Conservation (phyloP, 2,329 filamentous ascomycete genomes). For the Madurella mycetomatis region DNA sequence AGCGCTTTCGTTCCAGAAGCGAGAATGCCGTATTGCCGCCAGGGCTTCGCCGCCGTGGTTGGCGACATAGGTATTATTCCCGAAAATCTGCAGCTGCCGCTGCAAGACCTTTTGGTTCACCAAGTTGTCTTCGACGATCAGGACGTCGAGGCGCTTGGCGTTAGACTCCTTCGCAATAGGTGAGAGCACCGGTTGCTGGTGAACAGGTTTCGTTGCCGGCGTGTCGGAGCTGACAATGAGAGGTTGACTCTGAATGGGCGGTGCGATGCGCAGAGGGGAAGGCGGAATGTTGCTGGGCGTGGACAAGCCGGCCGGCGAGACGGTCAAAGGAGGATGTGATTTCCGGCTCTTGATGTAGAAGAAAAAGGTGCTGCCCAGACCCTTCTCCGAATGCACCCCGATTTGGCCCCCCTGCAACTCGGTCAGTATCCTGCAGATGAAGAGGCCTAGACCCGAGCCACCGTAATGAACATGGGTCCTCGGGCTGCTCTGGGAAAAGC, state of each 20-base stretch:
- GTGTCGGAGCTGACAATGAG: neutral
- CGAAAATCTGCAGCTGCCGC: conserved; percentile 56
- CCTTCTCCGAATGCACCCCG: conserved; percentile 63
- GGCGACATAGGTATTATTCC: conserved; percentile 57
- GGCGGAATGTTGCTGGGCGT: neutral
- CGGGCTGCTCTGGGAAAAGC: conserved; percentile 73
- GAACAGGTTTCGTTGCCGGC: neutral
- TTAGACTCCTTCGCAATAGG: conserved; percentile 25
- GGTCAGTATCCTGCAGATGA: conserved; percentile 71
- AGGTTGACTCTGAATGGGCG: neutral
- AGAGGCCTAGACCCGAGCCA: conserved; percentile 70
- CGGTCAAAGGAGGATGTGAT: conserved; percentile 21
- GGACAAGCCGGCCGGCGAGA: conserved; percentile 3
- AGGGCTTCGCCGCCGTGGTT: conserved; percentile 63
- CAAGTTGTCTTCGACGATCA: conserved; percentile 65
- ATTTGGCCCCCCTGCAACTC: conserved; percentile 76
- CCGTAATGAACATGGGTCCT: conserved; percentile 75
- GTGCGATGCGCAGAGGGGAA: neutral
- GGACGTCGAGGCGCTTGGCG: conserved; percentile 46
- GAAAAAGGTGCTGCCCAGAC: conserved; percentile 67
- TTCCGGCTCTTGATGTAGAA: conserved; percentile 70
- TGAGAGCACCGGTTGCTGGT: neutral
- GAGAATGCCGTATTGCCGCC: conserved; percentile 51
- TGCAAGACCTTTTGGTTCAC: conserved; percentile 63
- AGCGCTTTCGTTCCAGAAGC: conserved; percentile 44